Base-by-base conservation (phyloP, 192 early-diverging fungal genomes). In the Backusella morwellensis region DNA sequence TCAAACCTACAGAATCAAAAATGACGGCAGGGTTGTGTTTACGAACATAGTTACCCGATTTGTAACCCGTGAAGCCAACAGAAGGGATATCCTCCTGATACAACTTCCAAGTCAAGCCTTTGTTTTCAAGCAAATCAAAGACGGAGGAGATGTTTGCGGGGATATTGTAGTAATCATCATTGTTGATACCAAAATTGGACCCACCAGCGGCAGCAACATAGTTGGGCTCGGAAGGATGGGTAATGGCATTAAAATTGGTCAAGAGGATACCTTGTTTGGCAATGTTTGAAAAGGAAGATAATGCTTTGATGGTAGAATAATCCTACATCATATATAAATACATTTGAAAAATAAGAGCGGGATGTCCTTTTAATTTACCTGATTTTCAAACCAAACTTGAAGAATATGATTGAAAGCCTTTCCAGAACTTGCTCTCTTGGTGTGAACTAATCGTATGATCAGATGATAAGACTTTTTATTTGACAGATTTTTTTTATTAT, bases 201-300 rank as follows among this genome's bases (percentile, higher is more conserved):
- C 88, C 88, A 72, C 73, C 81, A 47, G 84, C 83, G 35, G 90
- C 82, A 41, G 88, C 90, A 74, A 93, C 77, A 82, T 94, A 94
- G 82, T 94, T 94, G 72, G 91, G 91, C 75, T 94, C 87, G 35
- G 90, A 91, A 11, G 91, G 92, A 76, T 92, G 91, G 26, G 80
- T 81, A 35, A 81, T 47, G 35, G 76, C 78, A 29, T 63, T 63
- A 29, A 21, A 63, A 9, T 63, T 63, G 11, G 56, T 63, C 9
- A 63, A 29, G 3, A 63, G 56, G 23, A 63, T 63, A 63, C 56
- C 56, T 63, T 63, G 23, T 14, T 63, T 63, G 56, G 56, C 56
- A 63, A 63, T 23, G 56, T 23, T 8, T 19, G 56, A 0, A 29
- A 63, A 63, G 26, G 56, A 29, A 63, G 56, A 63, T 0, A 29